Percentiles rank a stretch among this genome's conserved stretches.
These are phyloP conservation scores for Penicillium sp. DNA, from an alignment of 2,329 filamentous ascomycete genomes.

Conservation along the genomic window DNA sequence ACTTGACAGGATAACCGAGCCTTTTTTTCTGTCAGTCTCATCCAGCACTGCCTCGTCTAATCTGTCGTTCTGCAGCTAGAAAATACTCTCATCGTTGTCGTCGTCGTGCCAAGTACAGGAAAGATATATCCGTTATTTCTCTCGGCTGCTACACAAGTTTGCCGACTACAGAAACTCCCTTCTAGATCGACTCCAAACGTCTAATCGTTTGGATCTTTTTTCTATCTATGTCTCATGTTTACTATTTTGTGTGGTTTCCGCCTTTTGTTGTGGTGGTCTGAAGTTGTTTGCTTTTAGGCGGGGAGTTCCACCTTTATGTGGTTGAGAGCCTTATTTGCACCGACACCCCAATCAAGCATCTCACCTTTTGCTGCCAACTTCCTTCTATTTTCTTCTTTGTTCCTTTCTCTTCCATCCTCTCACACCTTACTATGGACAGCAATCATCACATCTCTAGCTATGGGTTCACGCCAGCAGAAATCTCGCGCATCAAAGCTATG, in stretches of 20 bases:
- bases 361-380: background rate
- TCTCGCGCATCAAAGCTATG: conserved; percentile 1
- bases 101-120: background rate
- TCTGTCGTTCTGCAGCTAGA: background rate
- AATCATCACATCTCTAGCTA: background rate
- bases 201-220: background rate
- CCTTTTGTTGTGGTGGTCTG: conserved; percentile 11
- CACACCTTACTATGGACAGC: background rate
- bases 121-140: background rate
- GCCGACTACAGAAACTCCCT: background rate
- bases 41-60: conserved; percentile 1
- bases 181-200: background rate
- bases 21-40: background rate
- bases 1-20: background rate
- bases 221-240: conserved; percentile 12
- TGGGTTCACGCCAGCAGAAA: conserved; percentile 1
- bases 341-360: background rate
- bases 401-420: background rate
- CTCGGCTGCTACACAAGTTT: background rate
- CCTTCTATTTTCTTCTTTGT: background rate
- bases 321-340: background rate
- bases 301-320: background rate
- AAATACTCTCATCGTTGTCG: background rate
- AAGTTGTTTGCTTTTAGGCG: background rate
- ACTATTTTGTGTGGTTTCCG: conserved; percentile 15